Conservation (phyloP, 768 basidiomycete species). For the Fomitopsis serialis region DNA sequence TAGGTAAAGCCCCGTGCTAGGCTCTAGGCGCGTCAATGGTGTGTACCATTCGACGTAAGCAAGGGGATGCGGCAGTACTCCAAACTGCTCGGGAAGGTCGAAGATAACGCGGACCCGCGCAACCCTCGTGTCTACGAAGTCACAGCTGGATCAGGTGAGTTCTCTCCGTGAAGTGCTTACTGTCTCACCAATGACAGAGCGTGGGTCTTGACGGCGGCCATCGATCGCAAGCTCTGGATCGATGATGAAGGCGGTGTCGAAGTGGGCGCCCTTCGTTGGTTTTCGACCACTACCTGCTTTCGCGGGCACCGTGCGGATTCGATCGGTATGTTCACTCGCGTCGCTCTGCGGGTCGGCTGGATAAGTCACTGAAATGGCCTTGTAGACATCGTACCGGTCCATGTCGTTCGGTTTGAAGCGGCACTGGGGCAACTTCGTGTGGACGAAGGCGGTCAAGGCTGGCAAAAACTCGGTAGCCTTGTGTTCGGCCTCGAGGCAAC, state of each 20-base stretch:
- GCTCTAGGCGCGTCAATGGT: constrained; percentile 2
- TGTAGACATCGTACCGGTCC: background rate
- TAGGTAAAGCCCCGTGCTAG: background rate
- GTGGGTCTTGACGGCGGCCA: background rate
- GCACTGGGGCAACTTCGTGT: background rate
- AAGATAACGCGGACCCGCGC: constrained; percentile 25
- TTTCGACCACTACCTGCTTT: background rate
- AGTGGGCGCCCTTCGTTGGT: background rate
- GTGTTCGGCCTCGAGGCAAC: background rate
- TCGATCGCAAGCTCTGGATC: background rate
- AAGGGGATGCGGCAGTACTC: constrained; percentile 10
- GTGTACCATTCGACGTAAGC: constrained; percentile 26
- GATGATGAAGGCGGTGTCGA: background rate
- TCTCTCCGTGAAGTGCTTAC: background rate
- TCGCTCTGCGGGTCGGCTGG: background rate
- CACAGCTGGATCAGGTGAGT: background rate
- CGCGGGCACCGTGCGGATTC: background rate
- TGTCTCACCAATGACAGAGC: background rate
- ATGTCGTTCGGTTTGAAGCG: background rate
- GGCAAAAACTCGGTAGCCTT: background rate
- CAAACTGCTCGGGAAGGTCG: constrained; percentile 13
- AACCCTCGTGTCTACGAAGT: constrained; percentile 18
- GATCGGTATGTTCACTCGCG: background rate
- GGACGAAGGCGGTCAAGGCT: background rate
- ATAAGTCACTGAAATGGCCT: background rate